Evolutionary conservation across 1,139 yeast species (phyloP).

Genomic region (Suhomyces wounanorum): DNA sequence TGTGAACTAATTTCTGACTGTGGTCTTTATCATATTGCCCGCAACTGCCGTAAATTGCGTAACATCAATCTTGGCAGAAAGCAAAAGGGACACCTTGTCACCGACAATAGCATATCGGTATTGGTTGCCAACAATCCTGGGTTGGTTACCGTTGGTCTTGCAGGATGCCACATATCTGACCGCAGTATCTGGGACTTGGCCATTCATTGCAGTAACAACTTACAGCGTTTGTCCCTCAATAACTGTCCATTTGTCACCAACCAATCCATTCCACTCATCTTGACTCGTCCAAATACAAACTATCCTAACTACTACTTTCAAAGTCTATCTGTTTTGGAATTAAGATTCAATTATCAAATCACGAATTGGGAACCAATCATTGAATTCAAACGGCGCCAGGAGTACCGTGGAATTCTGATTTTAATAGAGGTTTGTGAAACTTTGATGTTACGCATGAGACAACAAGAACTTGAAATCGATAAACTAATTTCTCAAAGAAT

Average conservation of each 20-base stretch:
- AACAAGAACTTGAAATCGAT: constrained; percentile 64
- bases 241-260: constrained; percentile 70
- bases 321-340: constrained; percentile 71
- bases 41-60: constrained; percentile 55
- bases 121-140: constrained; percentile 55
- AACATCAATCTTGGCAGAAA: constrained; percentile 81
- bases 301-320: constrained; percentile 51
- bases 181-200: constrained; percentile 81
- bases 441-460: constrained; percentile 58
- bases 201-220: constrained; percentile 49
- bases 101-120: constrained; percentile 66
- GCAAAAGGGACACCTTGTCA: constrained; percentile 62
- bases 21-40: constrained; percentile 68
- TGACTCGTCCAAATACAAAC: constrained; percentile 24
- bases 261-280: constrained; percentile 62
- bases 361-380: constrained; percentile 66
- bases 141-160: constrained; percentile 76
- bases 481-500: constrained; percentile 53
- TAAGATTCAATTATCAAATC: constrained; percentile 61
- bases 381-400: constrained; percentile 65
- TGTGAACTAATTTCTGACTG: constrained; percentile 78
- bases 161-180: constrained; percentile 84
- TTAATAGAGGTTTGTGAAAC: constrained; percentile 78
- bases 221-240: constrained; percentile 76
- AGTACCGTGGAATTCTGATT: constrained; percentile 52